Conservation (phyloP, 441 rosid genomes). For the Kokia cookei region DNA sequence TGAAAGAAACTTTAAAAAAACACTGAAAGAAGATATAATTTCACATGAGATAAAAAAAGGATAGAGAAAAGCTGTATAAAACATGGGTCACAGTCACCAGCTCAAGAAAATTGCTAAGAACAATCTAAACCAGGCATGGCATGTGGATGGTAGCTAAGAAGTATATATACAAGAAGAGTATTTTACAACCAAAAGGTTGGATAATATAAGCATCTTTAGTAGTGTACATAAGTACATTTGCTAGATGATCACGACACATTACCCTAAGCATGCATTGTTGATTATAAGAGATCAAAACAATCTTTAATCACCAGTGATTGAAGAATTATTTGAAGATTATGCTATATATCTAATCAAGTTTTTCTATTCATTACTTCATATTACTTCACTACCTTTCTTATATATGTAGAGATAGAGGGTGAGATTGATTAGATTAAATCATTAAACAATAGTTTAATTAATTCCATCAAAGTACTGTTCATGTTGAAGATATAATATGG, state of each 20-base stretch:
- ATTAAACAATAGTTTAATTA: neutral
- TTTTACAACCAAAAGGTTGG: constrained; percentile 3
- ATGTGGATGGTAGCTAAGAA: constrained; percentile 31
- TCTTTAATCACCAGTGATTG: no score
- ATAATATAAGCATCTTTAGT: constrained; percentile 25
- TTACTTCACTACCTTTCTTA: neutral
- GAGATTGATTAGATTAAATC: neutral
- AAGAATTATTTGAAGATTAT: neutral
- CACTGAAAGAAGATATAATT: neutral
- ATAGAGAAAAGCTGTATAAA: constrained; percentile 15
- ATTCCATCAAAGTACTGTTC: neutral
- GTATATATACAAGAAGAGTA: neutral
- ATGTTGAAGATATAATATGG: neutral
- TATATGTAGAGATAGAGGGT: neutral
- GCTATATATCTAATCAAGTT: neutral
- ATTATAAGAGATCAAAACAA: no score
- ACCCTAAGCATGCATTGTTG: neutral
- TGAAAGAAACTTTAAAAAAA: constrained; percentile 10
- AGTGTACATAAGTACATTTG: constrained; percentile 8
- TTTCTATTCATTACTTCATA: neutral
- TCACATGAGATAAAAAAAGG: constrained; percentile 11
- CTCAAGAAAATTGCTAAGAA: neutral
- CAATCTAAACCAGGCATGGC: constrained; percentile 15
- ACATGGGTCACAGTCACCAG: constrained; percentile 24
- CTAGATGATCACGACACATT: neutral